Base-by-base conservation (phyloP, 306 rosid genomes). In the Sechiopsis laciniata region DNA sequence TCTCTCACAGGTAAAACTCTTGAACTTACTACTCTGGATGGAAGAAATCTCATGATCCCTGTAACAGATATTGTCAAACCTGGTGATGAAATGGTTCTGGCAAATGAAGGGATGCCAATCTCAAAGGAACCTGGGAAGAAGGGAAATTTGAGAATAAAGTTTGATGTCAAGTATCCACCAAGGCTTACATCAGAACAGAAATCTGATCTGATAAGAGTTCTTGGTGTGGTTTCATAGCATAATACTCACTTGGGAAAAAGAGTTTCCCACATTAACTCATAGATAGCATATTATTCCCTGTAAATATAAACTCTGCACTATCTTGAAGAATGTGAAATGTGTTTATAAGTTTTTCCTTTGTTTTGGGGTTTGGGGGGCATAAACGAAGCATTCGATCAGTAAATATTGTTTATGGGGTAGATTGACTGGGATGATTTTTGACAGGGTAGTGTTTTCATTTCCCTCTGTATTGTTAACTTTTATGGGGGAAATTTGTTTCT, bases 51-150 rank as follows among this genome's bases (percentile, higher is more conserved):
- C 42, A 2, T 67, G 84, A 75, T 91, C 77, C 89, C 88, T 13
- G 29, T 91, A 69, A 77, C 87, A 3, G 86, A 86, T 68, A 83
- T 94, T 54, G 79, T 89, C 80, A 94, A 89, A 76, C 96, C 91
- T 5, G 95, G 95, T 21, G 74, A 82, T 13, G 99, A 86, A 77
- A 61, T 83, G 22, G 83, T 85, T 37, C 78, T 91, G 79, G 87
- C 90, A 66, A 78, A 82, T 10, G 96, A 94, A 84, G 99, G 99
- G 72, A 94, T 94, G 99, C 99, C 99, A 2, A 80, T 89, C 55
- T 91, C 97, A 10, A 94, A 85, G 80, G 92, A 94, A 76, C 91
- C 88, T 9, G 92, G 99, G 48, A 94, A 72, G 83, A 91, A 80
- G 78, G 99, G 99, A 55, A 88, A 89, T 78, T 85, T 94, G 85